Conservation (phyloP, 176 grass and related monocot species). For the Pontederia paniculata region DNA sequence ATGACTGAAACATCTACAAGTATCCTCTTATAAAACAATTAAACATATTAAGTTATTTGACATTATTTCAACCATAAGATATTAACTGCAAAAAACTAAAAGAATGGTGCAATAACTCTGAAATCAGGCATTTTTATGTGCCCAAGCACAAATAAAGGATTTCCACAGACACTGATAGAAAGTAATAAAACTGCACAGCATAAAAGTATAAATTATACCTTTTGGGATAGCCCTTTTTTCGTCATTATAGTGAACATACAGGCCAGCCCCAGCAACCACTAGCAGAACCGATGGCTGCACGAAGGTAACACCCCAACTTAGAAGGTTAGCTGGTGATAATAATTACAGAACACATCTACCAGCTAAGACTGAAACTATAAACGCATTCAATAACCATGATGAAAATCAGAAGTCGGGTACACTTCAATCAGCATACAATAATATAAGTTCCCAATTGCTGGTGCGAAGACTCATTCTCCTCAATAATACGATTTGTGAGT, state of each 20-base stretch:
- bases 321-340: constrained; percentile 1
- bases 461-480: constrained; percentile 31
- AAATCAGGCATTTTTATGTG: constrained; percentile 11
- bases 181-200: no score
- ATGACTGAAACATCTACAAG: no score
- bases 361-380: background rate
- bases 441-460: constrained; percentile 45
- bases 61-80: no score
- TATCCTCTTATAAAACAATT: no score
- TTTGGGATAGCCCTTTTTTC: constrained; percentile 62
- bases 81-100: constrained; percentile 3
- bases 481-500: constrained; percentile 42
- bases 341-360: constrained; percentile 9
- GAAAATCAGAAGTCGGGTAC: constrained; percentile 13
- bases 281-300: constrained; percentile 67
- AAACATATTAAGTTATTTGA: no score
- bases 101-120: no score
- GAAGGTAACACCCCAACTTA: constrained; percentile 8
- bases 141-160: constrained; percentile 11
- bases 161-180: constrained; percentile 11
- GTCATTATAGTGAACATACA: constrained; percentile 81
- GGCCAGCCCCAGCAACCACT: constrained; percentile 46
- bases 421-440: constrained; percentile 37
- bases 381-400: constrained; percentile 8
- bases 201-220: no score